These are phyloP conservation scores for Daldinia grandis DNA, from an alignment of 495 filamentous ascomycete genomes.

Conservation along the genomic window DNA sequence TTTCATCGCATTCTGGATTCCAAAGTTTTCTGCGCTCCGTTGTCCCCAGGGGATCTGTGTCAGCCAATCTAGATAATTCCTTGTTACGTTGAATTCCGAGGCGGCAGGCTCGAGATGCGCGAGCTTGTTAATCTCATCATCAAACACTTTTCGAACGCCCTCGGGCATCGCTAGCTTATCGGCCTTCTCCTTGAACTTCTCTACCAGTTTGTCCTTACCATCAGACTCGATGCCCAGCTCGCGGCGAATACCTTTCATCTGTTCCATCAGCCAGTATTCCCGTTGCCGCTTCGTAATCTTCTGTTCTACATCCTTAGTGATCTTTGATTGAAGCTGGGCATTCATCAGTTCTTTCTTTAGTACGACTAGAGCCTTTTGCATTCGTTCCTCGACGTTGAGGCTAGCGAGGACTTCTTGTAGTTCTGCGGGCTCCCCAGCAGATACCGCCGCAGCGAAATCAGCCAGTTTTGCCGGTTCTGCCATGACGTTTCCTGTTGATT, in stretches of 20 bases:
- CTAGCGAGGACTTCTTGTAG: slow-evolving; percentile 92
- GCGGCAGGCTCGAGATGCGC: slow-evolving; percentile 93
- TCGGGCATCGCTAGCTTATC: slow-evolving; percentile 96
- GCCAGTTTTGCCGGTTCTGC: slow-evolving; percentile 94
- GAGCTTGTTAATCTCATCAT: slow-evolving; percentile 97
- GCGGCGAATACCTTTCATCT: slow-evolving; percentile 98
- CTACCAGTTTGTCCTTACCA: slow-evolving; percentile 96
- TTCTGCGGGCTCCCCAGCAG: slow-evolving; percentile 86
- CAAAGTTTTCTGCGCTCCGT: slow-evolving; percentile 95
- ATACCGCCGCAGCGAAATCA: slow-evolving; percentile 96
- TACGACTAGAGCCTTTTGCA: slow-evolving; percentile 88
- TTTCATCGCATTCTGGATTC: slow-evolving; percentile 85
- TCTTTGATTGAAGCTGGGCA: slow-evolving; percentile 94
- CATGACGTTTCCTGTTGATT: slow-evolving; percentile 91
- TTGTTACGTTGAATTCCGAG: slow-evolving; percentile 98
- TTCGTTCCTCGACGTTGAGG: slow-evolving; percentile 86
- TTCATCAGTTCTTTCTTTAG: slow-evolving; percentile 99
- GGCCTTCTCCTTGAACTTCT: slow-evolving; percentile 96
- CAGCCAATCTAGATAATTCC: slow-evolving; percentile 98
- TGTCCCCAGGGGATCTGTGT: slow-evolving; percentile 99
- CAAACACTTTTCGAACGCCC: slow-evolving; percentile 94
- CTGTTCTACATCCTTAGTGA: slow-evolving; percentile 95
- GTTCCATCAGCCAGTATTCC: slow-evolving; percentile 99
- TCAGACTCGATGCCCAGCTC: slow-evolving; percentile 97
- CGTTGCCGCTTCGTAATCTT: slow-evolving; percentile 98